Evolutionary conservation across 2,329 filamentous ascomycete genomes (phyloP), one percentile per base, ranked within the genome.

Genomic region (Cladosporium sp.): DNA sequence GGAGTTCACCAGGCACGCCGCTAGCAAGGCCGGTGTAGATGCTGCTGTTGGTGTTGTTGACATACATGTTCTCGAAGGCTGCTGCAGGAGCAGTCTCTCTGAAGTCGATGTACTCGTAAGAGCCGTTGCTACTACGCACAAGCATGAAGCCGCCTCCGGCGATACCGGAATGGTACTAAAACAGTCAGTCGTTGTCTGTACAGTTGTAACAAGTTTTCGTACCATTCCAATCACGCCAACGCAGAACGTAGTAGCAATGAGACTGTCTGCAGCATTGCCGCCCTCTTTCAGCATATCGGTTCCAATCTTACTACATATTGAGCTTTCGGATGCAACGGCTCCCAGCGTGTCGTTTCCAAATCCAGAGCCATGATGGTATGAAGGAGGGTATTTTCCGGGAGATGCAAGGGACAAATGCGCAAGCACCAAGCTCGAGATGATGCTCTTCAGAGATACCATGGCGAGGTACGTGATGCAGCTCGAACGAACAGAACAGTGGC

Each of bases 71-170:
- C 77, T 93, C 83, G 69, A 84, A 88, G 0, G 93, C 91, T 0
- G 91, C 91, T 0, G 89, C 90, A 0, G 94, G 94, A 0, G 94
- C 94, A 0, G 90, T 88, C 77, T 98, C 94, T 56, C 94, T 85
- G 74, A 96, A 98, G 78, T 98, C 94, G 70, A 98, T 88, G 66
- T 89, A 89, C 74, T 96, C 92, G 74, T 93, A 96, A 21, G 82
- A 82, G n/a, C 92, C 92, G 66, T 91, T 82, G 18, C 86, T 80
- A 36, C 87, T 84, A 57, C 91, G 88, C 5, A 97, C 86, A 5
- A 97, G 83, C 84, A 93, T 91, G 79, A 98, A 98, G 2, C 94
- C 94, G 48, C 94, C 94, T 7, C 94, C 94, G 23, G 91, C 93
- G 66, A 97, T 90, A 18, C 94, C 93, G 48, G 79, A 76, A 58